These are phyloP conservation scores for Dissoconium aciculare DNA, from an alignment of 2,329 filamentous ascomycete genomes.

Conservation along the genomic window DNA sequence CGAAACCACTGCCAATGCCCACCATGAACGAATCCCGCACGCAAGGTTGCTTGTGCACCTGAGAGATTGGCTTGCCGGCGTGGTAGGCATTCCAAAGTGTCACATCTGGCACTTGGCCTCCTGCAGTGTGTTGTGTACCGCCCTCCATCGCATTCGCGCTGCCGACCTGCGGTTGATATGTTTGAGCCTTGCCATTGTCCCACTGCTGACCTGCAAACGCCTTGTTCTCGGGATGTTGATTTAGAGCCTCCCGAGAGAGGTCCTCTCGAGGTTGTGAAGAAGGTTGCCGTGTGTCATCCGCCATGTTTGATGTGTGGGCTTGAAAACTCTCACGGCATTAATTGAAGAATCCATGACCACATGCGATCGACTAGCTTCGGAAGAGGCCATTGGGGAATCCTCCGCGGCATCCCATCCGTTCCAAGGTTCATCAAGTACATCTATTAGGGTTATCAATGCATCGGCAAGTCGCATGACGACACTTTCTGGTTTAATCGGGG, in stretches of 20 bases:
- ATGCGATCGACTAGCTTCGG: no score
- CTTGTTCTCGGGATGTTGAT: slow-evolving; percentile 19
- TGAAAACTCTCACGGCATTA: no score
- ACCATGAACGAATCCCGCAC: slow-evolving; percentile 67
- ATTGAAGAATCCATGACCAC: no score
- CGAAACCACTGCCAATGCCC: slow-evolving; percentile 68
- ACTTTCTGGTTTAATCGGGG: no score
- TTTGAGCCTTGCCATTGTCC: slow-evolving; percentile 13
- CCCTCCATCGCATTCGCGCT: slow-evolving; percentile 42
- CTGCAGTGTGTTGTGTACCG: slow-evolving; percentile 44
- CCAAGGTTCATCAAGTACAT: no score
- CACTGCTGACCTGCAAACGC: slow-evolving; percentile 24
- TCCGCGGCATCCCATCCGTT: no score
- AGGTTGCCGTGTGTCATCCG: slow-evolving; percentile 30
- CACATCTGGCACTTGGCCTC: slow-evolving; percentile 45
- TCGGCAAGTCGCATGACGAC: no score
- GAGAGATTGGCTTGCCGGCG: slow-evolving; percentile 51
- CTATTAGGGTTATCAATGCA: no score
- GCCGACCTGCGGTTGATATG: slow-evolving; percentile 23
- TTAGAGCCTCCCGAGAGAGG: slow-evolving; percentile 20
- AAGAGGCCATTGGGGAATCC: no score
- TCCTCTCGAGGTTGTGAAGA: slow-evolving; percentile 9
- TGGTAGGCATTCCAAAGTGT: slow-evolving; percentile 44
- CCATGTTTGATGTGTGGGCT: no score
- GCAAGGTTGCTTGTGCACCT: slow-evolving; percentile 67